A percentile compares a stretch with the other conserved stretches of the same genome.
phyloP scores from a whole-genome alignment of 345 rosid genomes.

The Barbarea vulgaris region DNA sequence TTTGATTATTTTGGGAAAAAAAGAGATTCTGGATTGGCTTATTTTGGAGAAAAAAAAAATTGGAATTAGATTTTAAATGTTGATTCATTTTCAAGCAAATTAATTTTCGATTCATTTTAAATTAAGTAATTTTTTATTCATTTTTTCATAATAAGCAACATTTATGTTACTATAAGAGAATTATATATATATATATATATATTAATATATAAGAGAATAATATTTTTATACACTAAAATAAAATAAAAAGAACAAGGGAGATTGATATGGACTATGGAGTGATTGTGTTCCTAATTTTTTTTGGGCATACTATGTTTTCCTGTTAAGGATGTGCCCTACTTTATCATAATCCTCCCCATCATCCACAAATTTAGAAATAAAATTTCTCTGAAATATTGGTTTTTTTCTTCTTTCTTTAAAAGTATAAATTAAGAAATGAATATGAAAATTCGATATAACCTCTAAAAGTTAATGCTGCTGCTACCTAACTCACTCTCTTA shows the following conservation, averaged over 20 bases:
- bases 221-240: too few species aligned
- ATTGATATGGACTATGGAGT: neutral
- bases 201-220: too few species aligned
- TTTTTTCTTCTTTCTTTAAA: too few species aligned
- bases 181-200: too few species aligned
- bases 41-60: neutral
- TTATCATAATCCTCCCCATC: too few species aligned
- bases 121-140: neutral
- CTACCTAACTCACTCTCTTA: too few species aligned
- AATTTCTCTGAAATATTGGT: too few species aligned
- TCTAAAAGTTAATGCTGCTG: too few species aligned
- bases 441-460: too few species aligned
- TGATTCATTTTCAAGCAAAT: neutral
- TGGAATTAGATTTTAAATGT: neutral
- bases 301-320: neutral
- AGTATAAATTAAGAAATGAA: too few species aligned
- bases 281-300: conserved; percentile 9
- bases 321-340: too few species aligned
- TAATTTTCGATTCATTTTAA: neutral
- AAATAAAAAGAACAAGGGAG: neutral
- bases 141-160: neutral
- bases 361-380: too few species aligned
- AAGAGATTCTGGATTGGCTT: neutral
- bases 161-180: neutral
- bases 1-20: neutral